Evolutionary conservation across 2,329 filamentous ascomycete genomes (phyloP).

Genomic region (Alternaria arbusti): DNA sequence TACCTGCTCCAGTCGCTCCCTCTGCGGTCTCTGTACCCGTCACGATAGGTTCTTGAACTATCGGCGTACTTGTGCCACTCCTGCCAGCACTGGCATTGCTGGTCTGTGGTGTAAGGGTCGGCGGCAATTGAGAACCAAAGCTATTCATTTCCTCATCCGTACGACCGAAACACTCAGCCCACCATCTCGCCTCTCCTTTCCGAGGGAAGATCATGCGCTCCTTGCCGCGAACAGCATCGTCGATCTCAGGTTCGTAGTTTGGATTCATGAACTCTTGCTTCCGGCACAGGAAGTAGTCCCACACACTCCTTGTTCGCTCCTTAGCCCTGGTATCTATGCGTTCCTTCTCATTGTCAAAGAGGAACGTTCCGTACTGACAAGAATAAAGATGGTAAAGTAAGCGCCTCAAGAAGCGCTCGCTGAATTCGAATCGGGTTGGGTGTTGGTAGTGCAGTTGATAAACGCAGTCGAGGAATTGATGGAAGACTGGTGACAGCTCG

Average conservation of each 20-base stretch:
- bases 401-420: constrained; percentile 87
- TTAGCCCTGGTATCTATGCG: constrained; percentile 72
- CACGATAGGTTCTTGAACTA: constrained; percentile 41
- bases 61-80: constrained; percentile 35
- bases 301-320: constrained; percentile 83
- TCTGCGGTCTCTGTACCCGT: constrained; percentile 45
- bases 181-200: constrained; percentile 85
- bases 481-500: constrained; percentile 94
- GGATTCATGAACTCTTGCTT: constrained; percentile 82
- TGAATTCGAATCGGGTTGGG: constrained; percentile 92
- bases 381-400: constrained; percentile 93
- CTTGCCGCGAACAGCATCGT: constrained; percentile 79
- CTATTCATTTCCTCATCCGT: constrained; percentile 94
- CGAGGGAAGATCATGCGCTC: constrained; percentile 85
- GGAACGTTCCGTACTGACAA: constrained; percentile 95
- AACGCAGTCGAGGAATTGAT: constrained; percentile 94
- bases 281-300: constrained; percentile 91
- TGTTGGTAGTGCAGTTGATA: constrained; percentile 89
- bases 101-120: constrained; percentile 35
- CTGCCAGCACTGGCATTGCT: constrained; percentile 32
- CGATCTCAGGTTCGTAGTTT: constrained; percentile 74
- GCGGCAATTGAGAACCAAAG: constrained; percentile 34
- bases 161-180: constrained; percentile 85
- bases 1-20: constrained; percentile 39
- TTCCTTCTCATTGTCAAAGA: constrained; percentile 94